Base-by-base conservation (phyloP, 176 grass and related monocot species). In the Alloteropsis semialata region DNA sequence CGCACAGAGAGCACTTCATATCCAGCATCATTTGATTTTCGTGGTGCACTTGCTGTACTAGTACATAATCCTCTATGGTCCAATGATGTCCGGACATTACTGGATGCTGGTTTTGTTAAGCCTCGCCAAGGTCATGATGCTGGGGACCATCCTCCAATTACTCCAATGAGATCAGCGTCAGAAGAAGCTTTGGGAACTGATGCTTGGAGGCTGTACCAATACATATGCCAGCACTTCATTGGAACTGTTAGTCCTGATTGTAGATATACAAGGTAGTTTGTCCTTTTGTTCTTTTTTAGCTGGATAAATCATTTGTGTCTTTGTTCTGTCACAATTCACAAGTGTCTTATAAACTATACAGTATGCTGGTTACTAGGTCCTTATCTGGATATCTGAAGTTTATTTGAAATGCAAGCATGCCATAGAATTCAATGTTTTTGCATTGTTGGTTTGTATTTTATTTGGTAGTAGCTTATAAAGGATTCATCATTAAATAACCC, bases 1-100 rank as follows among this genome's bases (percentile, higher is more conserved):
- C 92, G 95, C 72, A 98, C 95, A 82, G 95, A 98, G 89, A 95
- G 92, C 86, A 98, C 92, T 75, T 84, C 95, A 5, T 98, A 98
- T 84, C 95, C 92, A 30, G 27, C 88, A 22, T 98, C 95, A 76
- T 98, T 98, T 77, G 95, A 98, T 81, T 98, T 98, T 89, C 94
- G 75, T 88, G 81, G 80, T 82, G 82, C 82, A 61, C 92, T 98
- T 76, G 58, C 85, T 87, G 77, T 80, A 22, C 84, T 95, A 84
- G 66, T 79, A 79, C 88, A 84, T 76, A 94, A 91, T 74, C 95
- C 88, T 81, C 67, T 98, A 63, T 98, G 95, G 95, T 90, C 88
- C 77, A 84, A 84, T 81, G 85, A 86, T 75, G 79, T 98, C 43
- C 89, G 88, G 42, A 33, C 81, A 6, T 77, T 98, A 80, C 82